Percentiles rank a stretch among this genome's conserved stretches.
phyloP scores from a whole-genome alignment of 306 rosid species.

The Vicia sativa region DNA sequence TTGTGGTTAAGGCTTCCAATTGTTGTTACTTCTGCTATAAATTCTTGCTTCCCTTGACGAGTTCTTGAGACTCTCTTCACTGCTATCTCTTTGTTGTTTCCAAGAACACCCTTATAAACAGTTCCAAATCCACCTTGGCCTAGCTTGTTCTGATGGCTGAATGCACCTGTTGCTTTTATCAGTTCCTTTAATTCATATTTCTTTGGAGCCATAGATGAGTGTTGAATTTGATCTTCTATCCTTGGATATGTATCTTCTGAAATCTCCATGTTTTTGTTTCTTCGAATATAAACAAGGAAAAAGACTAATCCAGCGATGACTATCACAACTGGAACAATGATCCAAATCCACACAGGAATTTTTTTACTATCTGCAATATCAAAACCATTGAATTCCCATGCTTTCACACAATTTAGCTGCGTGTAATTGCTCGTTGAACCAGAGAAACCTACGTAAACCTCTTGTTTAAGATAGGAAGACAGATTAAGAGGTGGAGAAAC shows the following conservation, averaged over 20 bases:
- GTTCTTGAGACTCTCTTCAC: constrained; percentile 70
- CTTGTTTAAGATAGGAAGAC: constrained; percentile 36
- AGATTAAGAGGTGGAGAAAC: constrained; percentile 44
- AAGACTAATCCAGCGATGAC: constrained; percentile 34
- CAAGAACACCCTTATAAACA: constrained; percentile 18
- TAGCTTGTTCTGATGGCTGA: constrained; percentile 63
- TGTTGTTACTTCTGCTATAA: constrained; percentile 79
- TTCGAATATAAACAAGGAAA: constrained; percentile 27
- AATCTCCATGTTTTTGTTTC: constrained; percentile 12
- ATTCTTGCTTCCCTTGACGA: constrained; percentile 88
- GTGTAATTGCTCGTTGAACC: constrained; percentile 64
- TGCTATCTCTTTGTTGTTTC: constrained; percentile 55
- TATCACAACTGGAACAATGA: constrained; percentile 34
- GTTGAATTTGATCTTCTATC: constrained; percentile 61
- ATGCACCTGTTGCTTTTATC: constrained; percentile 59
- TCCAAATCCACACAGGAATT: constrained; percentile 54
- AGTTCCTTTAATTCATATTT: constrained; percentile 56
- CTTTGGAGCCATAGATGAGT: constrained; percentile 57
- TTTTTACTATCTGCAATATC: neutral
- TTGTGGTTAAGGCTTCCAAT: constrained; percentile 77
- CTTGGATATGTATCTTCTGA: constrained; percentile 51
- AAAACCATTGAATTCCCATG: constrained; percentile 57
- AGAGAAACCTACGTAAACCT: constrained; percentile 67
- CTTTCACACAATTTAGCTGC: constrained; percentile 54
- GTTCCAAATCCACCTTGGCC: constrained; percentile 90